These are phyloP conservation scores for Penicillium pancosmium DNA, from an alignment of 495 filamentous ascomycete genomes.

Conservation along the genomic window DNA sequence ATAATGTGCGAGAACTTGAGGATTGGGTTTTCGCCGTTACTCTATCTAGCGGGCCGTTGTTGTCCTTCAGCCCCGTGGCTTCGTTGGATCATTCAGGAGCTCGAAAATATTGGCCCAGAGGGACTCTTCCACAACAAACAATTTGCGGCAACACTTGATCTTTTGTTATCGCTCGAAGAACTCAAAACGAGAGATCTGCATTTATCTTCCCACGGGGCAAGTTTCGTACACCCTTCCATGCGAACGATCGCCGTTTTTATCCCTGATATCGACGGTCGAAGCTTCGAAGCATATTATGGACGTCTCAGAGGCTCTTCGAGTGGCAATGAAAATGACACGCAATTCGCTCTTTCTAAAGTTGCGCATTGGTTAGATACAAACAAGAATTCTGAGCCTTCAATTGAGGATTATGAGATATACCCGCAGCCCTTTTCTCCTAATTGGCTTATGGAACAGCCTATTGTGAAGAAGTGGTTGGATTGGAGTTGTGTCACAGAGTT, in stretches of 20 bases:
- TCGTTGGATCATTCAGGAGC: conserved; percentile 11
- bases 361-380: background rate
- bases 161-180: conserved; percentile 12
- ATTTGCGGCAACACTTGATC: conserved; percentile 13
- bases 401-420: conserved; percentile 4
- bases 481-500: conserved; percentile 12
- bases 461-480: conserved; percentile 10
- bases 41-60: conserved; percentile 11
- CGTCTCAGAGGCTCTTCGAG: background rate
- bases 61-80: conserved; percentile 12
- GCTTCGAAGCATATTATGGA: background rate
- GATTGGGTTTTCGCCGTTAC: conserved; percentile 11
- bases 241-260: conserved; percentile 9
- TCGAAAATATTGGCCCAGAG: conserved; percentile 6
- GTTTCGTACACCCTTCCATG: background rate
- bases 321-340: background rate
- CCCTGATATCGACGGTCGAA: conserved; percentile 2
- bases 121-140: conserved; percentile 9
- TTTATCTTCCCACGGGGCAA: background rate
- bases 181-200: background rate
- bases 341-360: background rate
- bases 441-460: conserved; percentile 11
- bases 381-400: background rate
- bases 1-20: conserved; percentile 8
- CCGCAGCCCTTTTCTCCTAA: background rate